Evolutionary conservation across 331 rosid genomes (phyloP).

Genomic region (Malus hybrid): DNA sequence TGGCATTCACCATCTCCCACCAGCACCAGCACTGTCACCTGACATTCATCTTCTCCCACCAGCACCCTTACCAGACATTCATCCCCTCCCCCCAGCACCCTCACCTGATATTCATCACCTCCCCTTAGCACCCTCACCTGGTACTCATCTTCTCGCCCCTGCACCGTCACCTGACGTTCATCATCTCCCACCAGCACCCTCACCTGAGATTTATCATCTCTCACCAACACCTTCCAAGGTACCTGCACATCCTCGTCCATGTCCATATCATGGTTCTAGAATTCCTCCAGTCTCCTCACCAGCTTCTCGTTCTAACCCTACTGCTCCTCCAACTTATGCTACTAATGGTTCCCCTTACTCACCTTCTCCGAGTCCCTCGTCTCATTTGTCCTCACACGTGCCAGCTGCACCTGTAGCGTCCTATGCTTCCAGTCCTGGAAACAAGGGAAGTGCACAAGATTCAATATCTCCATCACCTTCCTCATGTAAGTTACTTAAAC

Average conservation of each 20-base stretch:
- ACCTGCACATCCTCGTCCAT: constrained; percentile 41
- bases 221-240: constrained; percentile 44
- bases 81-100: not conserved
- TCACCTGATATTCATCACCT: not conserved
- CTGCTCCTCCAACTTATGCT: constrained; percentile 21
- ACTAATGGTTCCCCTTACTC: constrained; percentile 34
- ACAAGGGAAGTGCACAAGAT: constrained; percentile 22
- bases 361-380: constrained; percentile 24
- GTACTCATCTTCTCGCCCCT: constrained; percentile 6
- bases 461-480: constrained; percentile 29
- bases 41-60: constrained; percentile 19
- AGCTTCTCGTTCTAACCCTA: constrained; percentile 26
- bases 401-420: constrained; percentile 29
- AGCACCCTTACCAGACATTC: constrained; percentile 23
- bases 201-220: constrained; percentile 21
- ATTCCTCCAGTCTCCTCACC: constrained; percentile 37
- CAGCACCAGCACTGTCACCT: constrained; percentile 23
- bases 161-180: constrained; percentile 24
- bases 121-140: not conserved
- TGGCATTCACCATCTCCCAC: not conserved
- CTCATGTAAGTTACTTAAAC: constrained; percentile 44
- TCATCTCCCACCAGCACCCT: constrained; percentile 25
- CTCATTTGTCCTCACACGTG: constrained; percentile 27
- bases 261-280: constrained; percentile 22
- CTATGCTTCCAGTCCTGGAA: constrained; percentile 29